These are phyloP conservation scores for Daldinia sp. DNA, from an alignment of 2,329 filamentous ascomycete species.

Conservation along the genomic window DNA sequence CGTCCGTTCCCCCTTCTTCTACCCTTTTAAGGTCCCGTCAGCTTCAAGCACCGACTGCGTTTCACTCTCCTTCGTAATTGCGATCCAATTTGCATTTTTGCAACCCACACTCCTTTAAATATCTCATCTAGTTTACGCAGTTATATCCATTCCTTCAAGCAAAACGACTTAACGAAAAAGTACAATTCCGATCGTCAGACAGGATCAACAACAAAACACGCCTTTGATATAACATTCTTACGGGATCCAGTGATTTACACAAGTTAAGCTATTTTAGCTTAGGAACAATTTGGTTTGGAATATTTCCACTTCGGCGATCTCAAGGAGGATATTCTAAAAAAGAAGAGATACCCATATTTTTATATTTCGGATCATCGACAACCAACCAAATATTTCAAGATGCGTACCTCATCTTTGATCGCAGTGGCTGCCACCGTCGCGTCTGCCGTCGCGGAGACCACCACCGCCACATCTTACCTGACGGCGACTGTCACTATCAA, in stretches of 20 bases:
- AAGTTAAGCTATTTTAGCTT: slow-evolving; percentile 14
- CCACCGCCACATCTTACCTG: slow-evolving; percentile 49
- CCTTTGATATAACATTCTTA: too few relatives aligned
- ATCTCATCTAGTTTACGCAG: slow-evolving; percentile 24
- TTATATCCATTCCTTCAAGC: slow-evolving; percentile 39
- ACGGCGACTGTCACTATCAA: slow-evolving; percentile 50
- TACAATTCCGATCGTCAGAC: slow-evolving; percentile 2
- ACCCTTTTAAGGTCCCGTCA: slow-evolving; percentile 29
- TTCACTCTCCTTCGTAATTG: slow-evolving; percentile 32
- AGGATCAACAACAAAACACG: slow-evolving; percentile 21
- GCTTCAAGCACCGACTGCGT: slow-evolving; percentile 28
- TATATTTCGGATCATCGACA: slow-evolving; percentile 33
- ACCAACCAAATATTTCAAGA: slow-evolving; percentile 37
- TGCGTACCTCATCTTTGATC: slow-evolving; percentile 48
- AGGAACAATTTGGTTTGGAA: slow-evolving; percentile 17
- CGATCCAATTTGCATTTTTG: slow-evolving; percentile 40
- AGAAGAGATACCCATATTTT: slow-evolving; percentile 34
- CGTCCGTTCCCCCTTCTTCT: slow-evolving; percentile 18
- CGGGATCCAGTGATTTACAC: slow-evolving; percentile 8
- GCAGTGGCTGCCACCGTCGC: slow-evolving; percentile 48
- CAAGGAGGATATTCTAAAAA: slow-evolving; percentile 24
- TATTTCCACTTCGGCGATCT: slow-evolving; percentile 24
- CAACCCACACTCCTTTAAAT: slow-evolving; percentile 43
- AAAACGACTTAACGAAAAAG: slow-evolving; percentile 8
- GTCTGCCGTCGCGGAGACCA: slow-evolving; percentile 48